Evolutionary conservation across 805 yeast genomes (phyloP).

Genomic region (Wickerhamiella kazuoi): DNA sequence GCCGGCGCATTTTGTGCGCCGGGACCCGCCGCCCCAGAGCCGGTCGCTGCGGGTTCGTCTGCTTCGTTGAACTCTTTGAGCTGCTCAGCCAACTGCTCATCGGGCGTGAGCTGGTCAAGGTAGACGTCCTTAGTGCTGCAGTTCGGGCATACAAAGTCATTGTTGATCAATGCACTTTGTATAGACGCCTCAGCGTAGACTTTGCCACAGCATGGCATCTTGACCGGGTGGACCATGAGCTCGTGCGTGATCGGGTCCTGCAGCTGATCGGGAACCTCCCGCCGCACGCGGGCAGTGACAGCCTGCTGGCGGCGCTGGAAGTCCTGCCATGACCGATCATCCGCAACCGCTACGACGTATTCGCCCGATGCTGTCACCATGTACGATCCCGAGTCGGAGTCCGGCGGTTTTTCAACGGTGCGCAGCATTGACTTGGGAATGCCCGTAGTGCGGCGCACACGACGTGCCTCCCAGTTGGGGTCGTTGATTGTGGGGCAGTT

Average conservation of each 20-base stretch:
- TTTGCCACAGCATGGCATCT: slow-evolving; percentile 62
- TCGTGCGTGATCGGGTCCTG: slow-evolving; percentile 55
- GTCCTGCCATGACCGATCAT: slow-evolving; percentile 72
- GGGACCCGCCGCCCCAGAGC: too few relatives aligned
- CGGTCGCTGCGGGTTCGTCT: slow-evolving; percentile 24
- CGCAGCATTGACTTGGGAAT: slow-evolving; percentile 86
- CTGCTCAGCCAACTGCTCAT: slow-evolving; percentile 38
- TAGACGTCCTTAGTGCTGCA: slow-evolving; percentile 60
- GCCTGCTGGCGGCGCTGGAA: slow-evolving; percentile 51
- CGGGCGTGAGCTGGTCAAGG: slow-evolving; percentile 51
- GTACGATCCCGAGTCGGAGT: slow-evolving; percentile 40
- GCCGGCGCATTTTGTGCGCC: neutral
- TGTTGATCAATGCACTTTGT: slow-evolving; percentile 51
- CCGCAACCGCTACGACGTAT: slow-evolving; percentile 92
- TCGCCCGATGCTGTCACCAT: slow-evolving; percentile 91
- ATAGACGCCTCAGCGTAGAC: slow-evolving; percentile 42
- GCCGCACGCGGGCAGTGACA: slow-evolving; percentile 27
- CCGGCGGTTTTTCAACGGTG: slow-evolving; percentile 65
- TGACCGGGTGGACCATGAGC: slow-evolving; percentile 52
- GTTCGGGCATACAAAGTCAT: slow-evolving; percentile 81
- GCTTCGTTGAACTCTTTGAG: slow-evolving; percentile 29
- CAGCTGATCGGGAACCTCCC: slow-evolving; percentile 35
- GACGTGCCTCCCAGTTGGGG: slow-evolving; percentile 83
- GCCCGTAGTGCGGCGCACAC: slow-evolving; percentile 89
- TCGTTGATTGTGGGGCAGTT: slow-evolving; percentile 90